Base-by-base conservation (phyloP, 2,329 filamentous ascomycete genomes). In the Botryotinia narcissicola region DNA sequence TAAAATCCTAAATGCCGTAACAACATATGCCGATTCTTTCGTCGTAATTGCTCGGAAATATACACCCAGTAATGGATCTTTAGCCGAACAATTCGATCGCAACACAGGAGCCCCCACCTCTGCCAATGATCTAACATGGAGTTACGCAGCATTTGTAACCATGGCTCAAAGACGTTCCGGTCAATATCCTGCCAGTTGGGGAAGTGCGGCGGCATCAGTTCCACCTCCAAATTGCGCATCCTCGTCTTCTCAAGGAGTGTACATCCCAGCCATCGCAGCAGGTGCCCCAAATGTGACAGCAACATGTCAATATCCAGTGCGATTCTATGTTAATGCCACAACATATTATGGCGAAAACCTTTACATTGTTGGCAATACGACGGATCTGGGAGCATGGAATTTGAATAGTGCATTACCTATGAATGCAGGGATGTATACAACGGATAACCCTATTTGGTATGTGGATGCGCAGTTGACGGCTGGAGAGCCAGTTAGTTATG, bases 91-190 rank as follows among this genome's bases (percentile, higher is more conserved):
- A 80, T 93, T 87, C 79, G 84, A 87, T 78, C 87, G 87, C 76
- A 80, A 83, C 74, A 83, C 81, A 29, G 89, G 87, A 46, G 77
- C 78, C 0, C 89, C 88, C 0, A 81, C 90, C 6, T 92, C 90
- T 1, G 92, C 91, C 1, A 80, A 82, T 20, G 89, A 93, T 75
- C 83, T 93, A n/a, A 93, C 91, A 3, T 93, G 91, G 91, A 92
- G 90, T 0, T 93, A 93, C 77, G 90, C 91, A 1, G 86, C 90
- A 0, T 90, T 93, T 81, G 83, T 93, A 68, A 90, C 90, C 1
- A 87, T 88, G 67, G 82, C 84, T 37, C 85, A 86, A 66, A 86
- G 90, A 51, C 86, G 89, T 59, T 84, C 85, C 35, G 86, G 86
- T 22, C 78, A 86, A 37, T 82, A 88, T 29, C 89, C 89, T 0